Evolutionary conservation across 345 rosid species (phyloP).

Genomic region (Populus euphratica): DNA sequence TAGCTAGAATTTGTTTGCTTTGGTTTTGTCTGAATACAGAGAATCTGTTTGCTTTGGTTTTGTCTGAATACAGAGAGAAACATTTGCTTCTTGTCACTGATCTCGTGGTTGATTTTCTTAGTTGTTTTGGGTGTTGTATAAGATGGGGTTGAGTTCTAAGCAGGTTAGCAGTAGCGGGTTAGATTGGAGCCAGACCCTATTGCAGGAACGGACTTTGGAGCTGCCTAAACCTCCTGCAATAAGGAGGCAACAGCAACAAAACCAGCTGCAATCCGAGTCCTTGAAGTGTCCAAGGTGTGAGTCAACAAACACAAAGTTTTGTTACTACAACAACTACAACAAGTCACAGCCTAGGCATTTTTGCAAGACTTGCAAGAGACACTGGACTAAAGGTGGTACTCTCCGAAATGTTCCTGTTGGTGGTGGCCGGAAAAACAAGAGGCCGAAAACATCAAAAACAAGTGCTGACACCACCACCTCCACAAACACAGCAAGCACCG

Average conservation of each 20-base stretch:
- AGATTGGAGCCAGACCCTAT: conserved; percentile 43
- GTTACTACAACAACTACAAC: conserved; percentile 89
- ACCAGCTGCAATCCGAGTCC: conserved; percentile 42
- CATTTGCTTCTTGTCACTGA: background rate
- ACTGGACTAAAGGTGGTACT: conserved; percentile 95
- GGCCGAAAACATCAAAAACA: conserved; percentile 34
- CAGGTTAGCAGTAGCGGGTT: conserved; percentile 42
- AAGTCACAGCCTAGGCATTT: conserved; percentile 85
- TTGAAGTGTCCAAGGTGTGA: conserved; percentile 91
- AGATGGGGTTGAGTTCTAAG: conserved; percentile 52
- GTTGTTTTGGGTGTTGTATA: background rate
- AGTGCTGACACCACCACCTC: conserved; percentile 1
- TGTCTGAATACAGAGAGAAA: background rate
- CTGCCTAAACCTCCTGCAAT: conserved; percentile 27
- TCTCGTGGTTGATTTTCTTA: background rate
- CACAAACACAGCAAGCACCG: background rate
- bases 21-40: background rate
- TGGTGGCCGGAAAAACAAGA: conserved; percentile 80
- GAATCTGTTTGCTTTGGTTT: background rate
- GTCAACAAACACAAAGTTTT: conserved; percentile 83
- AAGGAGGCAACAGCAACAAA: conserved; percentile 31
- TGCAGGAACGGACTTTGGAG: conserved; percentile 37
- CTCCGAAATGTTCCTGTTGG: conserved; percentile 84
- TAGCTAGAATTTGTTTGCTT: background rate
- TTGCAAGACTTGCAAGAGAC: conserved; percentile 89